phyloP scores from a whole-genome alignment of 805 yeast genomes.

The Candida qinlingensis region DNA sequence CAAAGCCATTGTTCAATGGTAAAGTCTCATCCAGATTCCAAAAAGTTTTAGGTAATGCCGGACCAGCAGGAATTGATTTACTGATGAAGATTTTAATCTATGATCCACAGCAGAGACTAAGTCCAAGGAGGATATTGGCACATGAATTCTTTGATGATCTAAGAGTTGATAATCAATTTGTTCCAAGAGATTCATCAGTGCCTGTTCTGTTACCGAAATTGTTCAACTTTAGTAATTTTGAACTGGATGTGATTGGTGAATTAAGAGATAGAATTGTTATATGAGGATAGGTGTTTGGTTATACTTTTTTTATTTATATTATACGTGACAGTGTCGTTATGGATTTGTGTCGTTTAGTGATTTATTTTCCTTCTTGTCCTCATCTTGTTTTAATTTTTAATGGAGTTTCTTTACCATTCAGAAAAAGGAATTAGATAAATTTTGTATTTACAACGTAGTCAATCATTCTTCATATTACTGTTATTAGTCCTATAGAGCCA shows the following conservation, averaged over 20 bases:
- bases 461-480: too few species aligned
- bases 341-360: too few species aligned
- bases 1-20: slow-evolving; percentile 57
- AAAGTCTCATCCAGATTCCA: slow-evolving; percentile 51
- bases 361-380: too few species aligned
- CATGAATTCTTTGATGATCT: slow-evolving; percentile 89
- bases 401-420: background rate
- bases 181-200: slow-evolving; percentile 49
- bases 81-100: slow-evolving; percentile 78
- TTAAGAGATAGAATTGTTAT: slow-evolving; percentile 17
- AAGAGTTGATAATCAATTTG: slow-evolving; percentile 47
- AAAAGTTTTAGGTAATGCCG: slow-evolving; percentile 69
- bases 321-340: background rate
- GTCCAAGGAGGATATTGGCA: slow-evolving; percentile 76
- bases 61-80: slow-evolving; percentile 82
- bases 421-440: too few species aligned
- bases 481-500: slow-evolving; percentile 49
- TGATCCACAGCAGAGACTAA: slow-evolving; percentile 79
- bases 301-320: background rate
- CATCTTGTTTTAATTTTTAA: background rate
- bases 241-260: slow-evolving; percentile 43
- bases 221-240: slow-evolving; percentile 69
- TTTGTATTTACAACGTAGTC: too few species aligned
- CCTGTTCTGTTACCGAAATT: slow-evolving; percentile 41
- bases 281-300: background rate